Conservation (phyloP, 2,329 filamentous ascomycete genomes). For the Ascochyta rabiei region DNA sequence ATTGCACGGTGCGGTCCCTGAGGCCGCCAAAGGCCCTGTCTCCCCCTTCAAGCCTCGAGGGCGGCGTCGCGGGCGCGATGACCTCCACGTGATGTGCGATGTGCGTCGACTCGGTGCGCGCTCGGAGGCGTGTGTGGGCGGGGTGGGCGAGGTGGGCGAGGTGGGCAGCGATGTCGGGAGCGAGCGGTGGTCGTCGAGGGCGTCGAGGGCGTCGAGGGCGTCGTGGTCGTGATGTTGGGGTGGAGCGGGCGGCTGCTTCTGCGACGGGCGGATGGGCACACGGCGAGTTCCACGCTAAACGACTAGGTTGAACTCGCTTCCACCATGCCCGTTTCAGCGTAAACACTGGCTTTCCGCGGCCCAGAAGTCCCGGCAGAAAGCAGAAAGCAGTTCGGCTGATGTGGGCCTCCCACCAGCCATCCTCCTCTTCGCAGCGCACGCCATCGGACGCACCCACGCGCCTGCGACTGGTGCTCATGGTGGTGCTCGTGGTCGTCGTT, state of each 20-base stretch:
- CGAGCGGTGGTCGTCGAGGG: slow-evolving; percentile 27
- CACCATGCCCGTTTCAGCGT: slow-evolving; percentile 33
- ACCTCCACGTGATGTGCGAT: slow-evolving; percentile 15
- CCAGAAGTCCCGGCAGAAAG: not conserved
- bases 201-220: too few species aligned
- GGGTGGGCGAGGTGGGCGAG: slow-evolving; percentile 14
- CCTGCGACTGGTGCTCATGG: not conserved
- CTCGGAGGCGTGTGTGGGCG: slow-evolving; percentile 15
- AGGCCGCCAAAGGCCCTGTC: slow-evolving; percentile 37
- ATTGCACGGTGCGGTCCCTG: slow-evolving; percentile 44
- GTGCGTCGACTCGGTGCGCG: slow-evolving; percentile 17
- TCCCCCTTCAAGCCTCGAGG: slow-evolving; percentile 31
- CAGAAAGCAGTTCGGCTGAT: not conserved
- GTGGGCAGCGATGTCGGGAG: slow-evolving; percentile 26
- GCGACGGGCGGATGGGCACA: slow-evolving; percentile 19
- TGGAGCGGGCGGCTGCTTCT: slow-evolving; percentile 16
- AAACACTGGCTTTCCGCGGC: slow-evolving; percentile 5
- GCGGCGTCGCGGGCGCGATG: slow-evolving; percentile 23
- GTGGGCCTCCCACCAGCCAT: not conserved
- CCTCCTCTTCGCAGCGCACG: not conserved
- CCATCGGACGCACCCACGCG: not conserved
- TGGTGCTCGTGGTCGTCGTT: too few species aligned
- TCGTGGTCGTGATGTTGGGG: slow-evolving; percentile 29
- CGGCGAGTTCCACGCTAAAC: slow-evolving; percentile 32
- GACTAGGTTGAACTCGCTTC: not conserved